These are phyloP conservation scores for Cercospora sesami DNA, from an alignment of 2,329 filamentous ascomycete genomes.

Conservation along the genomic window DNA sequence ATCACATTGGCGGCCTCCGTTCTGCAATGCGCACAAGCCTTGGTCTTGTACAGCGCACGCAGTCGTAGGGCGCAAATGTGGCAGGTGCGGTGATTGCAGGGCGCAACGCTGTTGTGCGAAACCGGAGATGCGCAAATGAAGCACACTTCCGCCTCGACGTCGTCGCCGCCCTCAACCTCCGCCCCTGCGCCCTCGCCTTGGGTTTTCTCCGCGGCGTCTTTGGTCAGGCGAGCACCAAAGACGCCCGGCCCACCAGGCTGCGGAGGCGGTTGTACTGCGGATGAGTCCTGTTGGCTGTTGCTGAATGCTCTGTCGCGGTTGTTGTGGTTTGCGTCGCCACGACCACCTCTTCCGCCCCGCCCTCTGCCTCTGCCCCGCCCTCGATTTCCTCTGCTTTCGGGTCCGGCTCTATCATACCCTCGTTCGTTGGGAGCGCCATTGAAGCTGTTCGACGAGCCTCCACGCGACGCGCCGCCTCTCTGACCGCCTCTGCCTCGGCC, in stretches of 20 bases:
- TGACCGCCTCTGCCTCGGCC: conserved; percentile 29
- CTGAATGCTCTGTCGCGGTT: conserved; percentile 39
- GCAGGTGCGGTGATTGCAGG: conserved; percentile 94
- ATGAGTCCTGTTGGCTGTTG: conserved; percentile 31
- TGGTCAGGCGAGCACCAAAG: conserved; percentile 51
- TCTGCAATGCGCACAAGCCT: conserved; percentile 94
- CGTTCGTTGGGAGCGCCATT: conserved; percentile 19
- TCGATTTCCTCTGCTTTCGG: conserved; percentile 20
- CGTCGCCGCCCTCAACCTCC: conserved; percentile 22
- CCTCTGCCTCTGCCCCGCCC: conserved; percentile 33
- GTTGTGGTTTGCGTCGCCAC: conserved; percentile 25
- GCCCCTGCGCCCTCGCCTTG: conserved; percentile 34
- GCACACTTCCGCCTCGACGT: conserved; percentile 69
- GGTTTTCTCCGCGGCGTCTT: conserved; percentile 45
- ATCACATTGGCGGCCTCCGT: conserved; percentile 78
- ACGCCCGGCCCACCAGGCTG: conserved; percentile 40
- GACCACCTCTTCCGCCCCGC: conserved; percentile 39
- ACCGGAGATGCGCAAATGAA: conserved; percentile 96
- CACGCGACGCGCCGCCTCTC: conserved; percentile 25
- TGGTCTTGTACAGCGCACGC: conserved; percentile 92
- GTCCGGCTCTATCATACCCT: conserved; percentile 15
- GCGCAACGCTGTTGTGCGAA: conserved; percentile 81
- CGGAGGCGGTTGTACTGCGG: conserved; percentile 41
- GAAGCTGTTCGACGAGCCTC: conserved; percentile 17
- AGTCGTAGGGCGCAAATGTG: conserved; percentile 92